Evolutionary conservation across 371 early-diverging fungal species (phyloP).

Genomic region (Circinella minor): DNA sequence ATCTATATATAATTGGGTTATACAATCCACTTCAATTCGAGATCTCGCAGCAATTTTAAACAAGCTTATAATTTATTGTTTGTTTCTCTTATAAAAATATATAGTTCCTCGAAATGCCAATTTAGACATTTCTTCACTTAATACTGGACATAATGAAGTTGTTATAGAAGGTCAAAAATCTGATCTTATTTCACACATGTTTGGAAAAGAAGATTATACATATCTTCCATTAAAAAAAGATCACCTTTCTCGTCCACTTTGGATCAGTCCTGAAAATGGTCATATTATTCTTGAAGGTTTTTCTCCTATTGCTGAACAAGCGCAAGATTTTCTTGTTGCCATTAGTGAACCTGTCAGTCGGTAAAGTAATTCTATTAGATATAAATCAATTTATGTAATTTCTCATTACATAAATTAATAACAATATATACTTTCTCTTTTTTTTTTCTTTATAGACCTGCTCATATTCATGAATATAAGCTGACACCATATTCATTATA

Average conservation of each 20-base stretch:
- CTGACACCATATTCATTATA: slow-evolving; percentile 98
- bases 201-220: slow-evolving; percentile 78
- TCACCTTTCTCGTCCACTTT: slow-evolving; percentile 89
- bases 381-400: neutral
- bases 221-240: slow-evolving; percentile 86
- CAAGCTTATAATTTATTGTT: too few species aligned
- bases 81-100: neutral
- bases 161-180: slow-evolving; percentile 29
- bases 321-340: slow-evolving; percentile 98
- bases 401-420: too few species aligned
- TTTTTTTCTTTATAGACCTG: slow-evolving; percentile 68
- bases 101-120: slow-evolving; percentile 62
- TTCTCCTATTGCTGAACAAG: slow-evolving; percentile 93
- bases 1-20: neutral
- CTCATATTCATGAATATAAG: slow-evolving; percentile 98
- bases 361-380: slow-evolving; percentile 44
- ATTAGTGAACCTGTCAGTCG: slow-evolving; percentile 98
- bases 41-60: neutral
- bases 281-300: slow-evolving; percentile 97
- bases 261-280: slow-evolving; percentile 94
- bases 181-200: slow-evolving; percentile 66
- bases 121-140: slow-evolving; percentile 53
- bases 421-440: too few species aligned
- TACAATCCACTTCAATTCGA: neutral
- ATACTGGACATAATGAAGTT: slow-evolving; percentile 28